Base-by-base conservation (phyloP, 768 basidiomycete species). In the Phaeotremella fagi region DNA sequence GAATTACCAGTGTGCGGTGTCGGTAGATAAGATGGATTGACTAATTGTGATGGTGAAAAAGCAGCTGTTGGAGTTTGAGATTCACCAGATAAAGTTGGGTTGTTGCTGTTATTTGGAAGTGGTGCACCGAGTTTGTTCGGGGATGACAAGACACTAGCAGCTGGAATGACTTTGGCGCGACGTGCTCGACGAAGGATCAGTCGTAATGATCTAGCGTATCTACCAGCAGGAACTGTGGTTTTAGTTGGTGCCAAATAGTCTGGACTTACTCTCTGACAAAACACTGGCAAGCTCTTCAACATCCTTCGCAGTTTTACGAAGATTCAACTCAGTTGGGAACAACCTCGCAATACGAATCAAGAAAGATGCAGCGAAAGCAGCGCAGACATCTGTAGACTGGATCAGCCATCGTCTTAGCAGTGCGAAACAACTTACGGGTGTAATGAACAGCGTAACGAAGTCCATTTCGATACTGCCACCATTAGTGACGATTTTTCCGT, bases 331-430 rank as follows among this genome's bases (percentile, higher is more conserved):
- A 37, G 83, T 82, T 0, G 91, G 91, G 78, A 95, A 92, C 35
- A 97, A 79, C 23, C 91, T 83, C 31, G 85, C 83, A 44, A 95
- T 78, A 27, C 91, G 85, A 45, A 97, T 79, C 54, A 94, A 78
- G 74, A 97, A 87, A 3, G 89, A 88, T 12, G 90, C 91, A 20
- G 88, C 82, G 75, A 97, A 97, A 0, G 91, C 94, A 4, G 91
- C 91, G 25, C 89, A 88, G 36, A 88, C 88, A 69, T 97, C 91
- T 14, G 24, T 22, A 37, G 15, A 87, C 87, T 64, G 87, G 86
- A 68, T 88, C 35, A 52, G 48, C 62, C 41, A 25, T 24, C 41
- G 49, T 25, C n/a, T 22, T 41, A 28, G 26, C 28, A 12, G 46
- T 50, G 27, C 14, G 23, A 28, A 49, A 18, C 15, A 18, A 66